phyloP scores from a whole-genome alignment of 257 asterid genomes.

The Sherardia arvensis region DNA sequence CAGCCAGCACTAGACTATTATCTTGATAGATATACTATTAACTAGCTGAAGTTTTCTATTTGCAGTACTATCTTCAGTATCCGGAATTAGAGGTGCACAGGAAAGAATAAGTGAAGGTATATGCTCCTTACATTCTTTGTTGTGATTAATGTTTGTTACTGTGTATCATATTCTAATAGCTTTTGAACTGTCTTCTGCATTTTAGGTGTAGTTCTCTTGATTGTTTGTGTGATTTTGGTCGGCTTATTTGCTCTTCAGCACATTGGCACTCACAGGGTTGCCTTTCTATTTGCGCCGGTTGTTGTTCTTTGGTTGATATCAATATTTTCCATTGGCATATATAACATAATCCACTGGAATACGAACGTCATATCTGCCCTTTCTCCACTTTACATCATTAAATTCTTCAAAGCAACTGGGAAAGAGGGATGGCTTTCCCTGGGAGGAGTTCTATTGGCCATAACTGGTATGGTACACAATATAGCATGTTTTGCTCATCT shows the following conservation, averaged over 20 bases:
- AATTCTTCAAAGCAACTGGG: constrained; percentile 65
- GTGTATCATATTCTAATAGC: constrained; percentile 2
- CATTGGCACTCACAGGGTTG: constrained; percentile 82
- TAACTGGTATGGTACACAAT: constrained; percentile 47
- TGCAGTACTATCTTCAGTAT: constrained; percentile 42
- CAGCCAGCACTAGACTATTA: not conserved
- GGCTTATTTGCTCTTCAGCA: constrained; percentile 97
- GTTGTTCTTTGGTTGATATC: constrained; percentile 80
- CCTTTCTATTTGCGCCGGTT: constrained; percentile 83
- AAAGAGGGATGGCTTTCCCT: constrained; percentile 88
- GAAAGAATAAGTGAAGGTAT: constrained; percentile 25
- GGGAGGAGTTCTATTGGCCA: constrained; percentile 86
- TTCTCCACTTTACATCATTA: constrained; percentile 74
- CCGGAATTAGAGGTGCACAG: constrained; percentile 31
- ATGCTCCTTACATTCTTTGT: not conserved
- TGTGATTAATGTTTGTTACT: constrained; percentile 1
- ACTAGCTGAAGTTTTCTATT: constrained; percentile 8
- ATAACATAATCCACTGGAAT: constrained; percentile 67
- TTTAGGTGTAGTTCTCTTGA: constrained; percentile 50
- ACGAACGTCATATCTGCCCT: constrained; percentile 68
- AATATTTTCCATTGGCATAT: constrained; percentile 61
- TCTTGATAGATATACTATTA: not conserved
- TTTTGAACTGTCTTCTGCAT: constrained; percentile 7
- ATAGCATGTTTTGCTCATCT: not conserved
- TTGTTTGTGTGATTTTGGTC: constrained; percentile 68